Percentiles rank a stretch among this genome's conserved stretches.
phyloP scores from a whole-genome alignment of 164 flowering plant genomes.

The Vitis rupestris region DNA sequence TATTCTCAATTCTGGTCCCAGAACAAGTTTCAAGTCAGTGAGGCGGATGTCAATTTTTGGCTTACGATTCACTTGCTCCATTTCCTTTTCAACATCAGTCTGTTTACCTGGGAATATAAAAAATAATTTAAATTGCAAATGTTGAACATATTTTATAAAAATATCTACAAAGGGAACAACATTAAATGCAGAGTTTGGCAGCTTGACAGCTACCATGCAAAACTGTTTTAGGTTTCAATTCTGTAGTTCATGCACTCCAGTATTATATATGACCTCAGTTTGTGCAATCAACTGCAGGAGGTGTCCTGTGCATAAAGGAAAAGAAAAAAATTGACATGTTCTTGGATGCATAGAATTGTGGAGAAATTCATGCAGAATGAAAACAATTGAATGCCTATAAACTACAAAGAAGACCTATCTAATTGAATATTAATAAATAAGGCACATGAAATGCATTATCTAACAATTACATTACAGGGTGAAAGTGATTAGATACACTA shows the following conservation, averaged over 20 bases:
- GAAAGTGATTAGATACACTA: too few species aligned
- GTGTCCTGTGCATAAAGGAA: too few species aligned
- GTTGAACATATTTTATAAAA: not conserved
- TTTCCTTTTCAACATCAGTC: slow-evolving; percentile 57
- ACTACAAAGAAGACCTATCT: too few species aligned
- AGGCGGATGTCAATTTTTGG: slow-evolving; percentile 81
- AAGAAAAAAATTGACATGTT: too few species aligned
- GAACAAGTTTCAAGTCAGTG: slow-evolving; percentile 74
- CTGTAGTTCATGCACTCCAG: not conserved
- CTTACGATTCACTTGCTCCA: slow-evolving; percentile 54
- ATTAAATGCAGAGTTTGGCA: not conserved
- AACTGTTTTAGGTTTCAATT: not conserved
- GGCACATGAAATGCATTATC: too few species aligned
- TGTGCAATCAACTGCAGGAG: not conserved
- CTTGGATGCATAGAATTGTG: not conserved
- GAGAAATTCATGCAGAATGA: not conserved
- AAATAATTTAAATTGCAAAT: not conserved
- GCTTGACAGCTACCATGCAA: not conserved
- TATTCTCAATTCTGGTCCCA: slow-evolving; percentile 94
- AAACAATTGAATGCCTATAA: too few species aligned
- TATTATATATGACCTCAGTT: not conserved
- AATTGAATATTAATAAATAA: too few species aligned
- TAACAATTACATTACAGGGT: too few species aligned
- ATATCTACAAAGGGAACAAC: not conserved
- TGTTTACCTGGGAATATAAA: slow-evolving; percentile 53